phyloP scores from a whole-genome alignment of 1,284 basidiomycete genomes.

The Marasmius sp. region DNA sequence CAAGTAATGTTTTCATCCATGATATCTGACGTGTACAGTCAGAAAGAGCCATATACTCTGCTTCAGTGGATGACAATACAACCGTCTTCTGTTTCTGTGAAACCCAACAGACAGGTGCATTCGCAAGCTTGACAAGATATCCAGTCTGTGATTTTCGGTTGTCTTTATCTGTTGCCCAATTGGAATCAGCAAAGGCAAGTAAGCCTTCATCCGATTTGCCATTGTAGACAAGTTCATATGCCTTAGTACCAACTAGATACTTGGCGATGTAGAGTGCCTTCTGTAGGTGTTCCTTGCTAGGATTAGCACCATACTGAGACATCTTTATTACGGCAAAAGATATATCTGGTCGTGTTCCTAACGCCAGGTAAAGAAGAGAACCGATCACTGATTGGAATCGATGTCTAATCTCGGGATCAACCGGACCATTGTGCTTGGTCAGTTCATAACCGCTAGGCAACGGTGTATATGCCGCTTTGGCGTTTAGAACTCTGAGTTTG shows the following conservation, averaged over 20 bases:
- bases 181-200: slow-evolving; percentile 22
- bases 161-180: slow-evolving; percentile 24
- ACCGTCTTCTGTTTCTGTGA: neutral
- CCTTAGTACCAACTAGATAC: neutral
- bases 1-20: slow-evolving; percentile 14
- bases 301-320: neutral
- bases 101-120: slow-evolving; percentile 10
- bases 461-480: slow-evolving; percentile 6
- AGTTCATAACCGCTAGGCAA: slow-evolving; percentile 8
- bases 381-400: slow-evolving; percentile 6
- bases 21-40: neutral
- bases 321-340: neutral
- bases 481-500: slow-evolving; percentile 5
- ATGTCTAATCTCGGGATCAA: slow-evolving; percentile 3
- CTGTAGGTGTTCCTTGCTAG: neutral
- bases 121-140: slow-evolving; percentile 20
- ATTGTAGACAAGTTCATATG: slow-evolving; percentile 18
- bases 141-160: slow-evolving; percentile 20
- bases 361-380: neutral
- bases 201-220: slow-evolving; percentile 3
- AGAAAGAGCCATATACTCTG: neutral
- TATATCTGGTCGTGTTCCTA: neutral
- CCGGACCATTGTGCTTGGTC: neutral
- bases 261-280: neutral
- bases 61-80: neutral